A percentile compares a stretch with the other conserved stretches of the same genome.
phyloP scores from a whole-genome alignment of 129 eudicot genomes.

The Deinandra increscens region DNA sequence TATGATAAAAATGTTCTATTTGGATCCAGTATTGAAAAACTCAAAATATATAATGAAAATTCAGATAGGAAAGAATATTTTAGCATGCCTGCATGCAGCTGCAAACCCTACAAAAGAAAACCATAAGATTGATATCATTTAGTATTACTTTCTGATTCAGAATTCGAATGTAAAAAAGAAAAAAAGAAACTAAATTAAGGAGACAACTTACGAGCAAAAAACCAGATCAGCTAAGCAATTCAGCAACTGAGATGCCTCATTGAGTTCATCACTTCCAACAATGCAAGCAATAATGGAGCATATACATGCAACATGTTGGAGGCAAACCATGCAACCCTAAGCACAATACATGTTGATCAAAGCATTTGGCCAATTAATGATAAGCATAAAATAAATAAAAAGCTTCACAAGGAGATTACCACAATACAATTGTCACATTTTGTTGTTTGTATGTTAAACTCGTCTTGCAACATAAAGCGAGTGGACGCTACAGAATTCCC shows the following conservation, averaged over 20 bases:
- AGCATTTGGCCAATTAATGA: background rate
- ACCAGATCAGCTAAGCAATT: slow-evolving; percentile 72
- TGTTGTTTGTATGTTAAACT: slow-evolving; percentile 91
- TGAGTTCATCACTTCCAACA: slow-evolving; percentile 73
- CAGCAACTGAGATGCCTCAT: slow-evolving; percentile 76
- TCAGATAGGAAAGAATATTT: background rate
- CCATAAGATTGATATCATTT: slow-evolving; percentile 18
- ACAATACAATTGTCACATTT: slow-evolving; percentile 91
- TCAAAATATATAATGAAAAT: too few relatives aligned
- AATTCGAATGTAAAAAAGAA: background rate
- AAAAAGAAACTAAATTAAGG: background rate
- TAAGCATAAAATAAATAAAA: background rate
- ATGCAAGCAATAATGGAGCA: slow-evolving; percentile 70
- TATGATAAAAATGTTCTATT: too few relatives aligned
- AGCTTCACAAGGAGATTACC: slow-evolving; percentile 41
- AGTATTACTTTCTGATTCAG: background rate
- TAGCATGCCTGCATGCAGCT: slow-evolving; percentile 85
- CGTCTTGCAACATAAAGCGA: slow-evolving; percentile 88
- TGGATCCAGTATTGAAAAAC: background rate
- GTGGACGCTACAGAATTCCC: slow-evolving; percentile 93
- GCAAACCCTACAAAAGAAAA: slow-evolving; percentile 70
- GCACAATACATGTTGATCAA: background rate
- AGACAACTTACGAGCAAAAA: slow-evolving; percentile 72
- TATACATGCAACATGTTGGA: slow-evolving; percentile 82
- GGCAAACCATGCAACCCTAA: slow-evolving; percentile 96